Evolutionary conservation across 768 basidiomycete species (phyloP).

Genomic region (Cyathus striatus): DNA sequence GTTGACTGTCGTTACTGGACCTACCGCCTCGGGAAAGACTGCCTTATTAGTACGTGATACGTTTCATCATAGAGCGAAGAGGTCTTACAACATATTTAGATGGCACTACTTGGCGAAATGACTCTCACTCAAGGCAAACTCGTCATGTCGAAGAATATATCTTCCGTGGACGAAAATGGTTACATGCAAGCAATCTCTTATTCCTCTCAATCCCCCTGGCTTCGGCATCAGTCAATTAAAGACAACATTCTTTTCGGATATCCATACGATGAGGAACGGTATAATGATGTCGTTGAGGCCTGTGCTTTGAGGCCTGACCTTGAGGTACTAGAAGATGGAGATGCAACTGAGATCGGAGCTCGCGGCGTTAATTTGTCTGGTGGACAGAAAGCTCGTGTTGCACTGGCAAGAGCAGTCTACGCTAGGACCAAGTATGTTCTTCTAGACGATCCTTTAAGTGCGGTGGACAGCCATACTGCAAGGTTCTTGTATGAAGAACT

Average conservation of each 20-base stretch:
- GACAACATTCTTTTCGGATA: slow-evolving; percentile 81
- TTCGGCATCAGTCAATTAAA: slow-evolving; percentile 67
- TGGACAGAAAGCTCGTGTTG: slow-evolving; percentile 84
- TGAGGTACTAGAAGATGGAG: slow-evolving; percentile 82
- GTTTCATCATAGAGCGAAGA: not conserved
- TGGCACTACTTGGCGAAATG: slow-evolving; percentile 73
- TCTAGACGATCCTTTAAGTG: slow-evolving; percentile 80
- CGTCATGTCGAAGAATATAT: slow-evolving; percentile 62
- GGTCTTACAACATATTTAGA: slow-evolving; percentile 24
- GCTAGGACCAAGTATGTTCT: slow-evolving; percentile 64
- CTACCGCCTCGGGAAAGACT: slow-evolving; percentile 82
- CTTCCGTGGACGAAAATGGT: slow-evolving; percentile 54
- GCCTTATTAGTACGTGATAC: slow-evolving; percentile 56
- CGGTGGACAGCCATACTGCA: slow-evolving; percentile 33
- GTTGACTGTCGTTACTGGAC: slow-evolving; percentile 69
- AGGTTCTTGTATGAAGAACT: slow-evolving; percentile 25
- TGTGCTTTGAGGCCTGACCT: slow-evolving; percentile 83
- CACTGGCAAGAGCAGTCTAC: slow-evolving; percentile 80
- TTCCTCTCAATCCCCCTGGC: slow-evolving; percentile 68
- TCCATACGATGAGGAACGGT: slow-evolving; percentile 67
- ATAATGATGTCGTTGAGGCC: slow-evolving; percentile 71
- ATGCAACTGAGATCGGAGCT: slow-evolving; percentile 78
- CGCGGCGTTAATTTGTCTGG: slow-evolving; percentile 74
- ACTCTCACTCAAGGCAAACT: slow-evolving; percentile 44
- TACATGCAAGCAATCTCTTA: slow-evolving; percentile 64